A percentile compares a stretch with the other conserved stretches of the same genome.
These are phyloP conservation scores for Elaeis guineensis DNA, from an alignment of 176 grass and related monocot species.

Conservation along the genomic window DNA sequence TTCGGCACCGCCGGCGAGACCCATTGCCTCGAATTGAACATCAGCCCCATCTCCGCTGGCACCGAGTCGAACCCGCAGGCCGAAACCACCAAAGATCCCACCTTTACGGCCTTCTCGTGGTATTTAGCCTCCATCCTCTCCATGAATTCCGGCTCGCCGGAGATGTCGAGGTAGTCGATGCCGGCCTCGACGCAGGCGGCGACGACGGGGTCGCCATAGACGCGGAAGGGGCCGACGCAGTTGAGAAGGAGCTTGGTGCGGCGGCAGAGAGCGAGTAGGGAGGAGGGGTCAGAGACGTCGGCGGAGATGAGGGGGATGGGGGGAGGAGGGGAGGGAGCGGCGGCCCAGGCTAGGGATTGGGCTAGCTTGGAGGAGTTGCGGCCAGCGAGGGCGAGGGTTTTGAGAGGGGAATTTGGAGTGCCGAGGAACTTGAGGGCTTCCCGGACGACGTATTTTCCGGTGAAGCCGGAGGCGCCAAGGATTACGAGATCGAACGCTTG, in stretches of 20 bases:
- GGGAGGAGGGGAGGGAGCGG: conserved; percentile 17
- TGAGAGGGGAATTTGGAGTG: conserved; percentile 27
- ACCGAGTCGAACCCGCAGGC: conserved; percentile 89
- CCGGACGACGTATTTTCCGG: conserved; percentile 72
- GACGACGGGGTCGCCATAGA: conserved; percentile 54
- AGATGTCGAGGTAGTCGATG: conserved; percentile 74
- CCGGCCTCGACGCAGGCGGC: conserved; percentile 47
- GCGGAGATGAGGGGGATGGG: conserved; percentile 46
- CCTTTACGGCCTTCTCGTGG: conserved; percentile 35
- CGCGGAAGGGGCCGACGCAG: conserved; percentile 65
- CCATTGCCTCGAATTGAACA: conserved; percentile 69
- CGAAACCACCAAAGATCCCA: conserved; percentile 57
- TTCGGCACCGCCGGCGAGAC: conserved; percentile 32
- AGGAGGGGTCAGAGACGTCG: conserved; percentile 52
- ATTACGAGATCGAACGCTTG: conserved; percentile 59
- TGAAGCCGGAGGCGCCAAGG: conserved; percentile 91
- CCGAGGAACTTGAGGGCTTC: conserved; percentile 71
- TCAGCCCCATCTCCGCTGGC: conserved; percentile 60
- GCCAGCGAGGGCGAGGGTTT: conserved; percentile 58
- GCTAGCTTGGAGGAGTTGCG: conserved; percentile 50
- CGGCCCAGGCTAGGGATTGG: conserved; percentile 51
- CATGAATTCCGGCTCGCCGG: conserved; percentile 87
- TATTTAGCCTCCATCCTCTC: conserved; percentile 60
- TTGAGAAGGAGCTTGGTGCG: conserved; percentile 49
- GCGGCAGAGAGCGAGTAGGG: conserved; percentile 40